phyloP scores from a whole-genome alignment of 208 protist species.

The Leishmania mexicana region DNA sequence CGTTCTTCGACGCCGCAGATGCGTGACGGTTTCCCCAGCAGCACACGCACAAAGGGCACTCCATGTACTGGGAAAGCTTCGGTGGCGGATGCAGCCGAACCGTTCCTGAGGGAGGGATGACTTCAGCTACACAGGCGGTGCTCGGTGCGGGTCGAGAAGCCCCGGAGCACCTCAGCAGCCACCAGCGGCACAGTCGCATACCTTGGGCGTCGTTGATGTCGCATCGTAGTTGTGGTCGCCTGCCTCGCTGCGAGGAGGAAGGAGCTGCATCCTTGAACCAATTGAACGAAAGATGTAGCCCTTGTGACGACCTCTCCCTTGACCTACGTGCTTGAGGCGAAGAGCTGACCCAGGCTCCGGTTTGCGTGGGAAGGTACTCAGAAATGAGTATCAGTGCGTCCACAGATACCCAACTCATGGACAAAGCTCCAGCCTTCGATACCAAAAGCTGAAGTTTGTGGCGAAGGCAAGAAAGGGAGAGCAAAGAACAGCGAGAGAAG shows the following conservation, averaged over 20 bases:
- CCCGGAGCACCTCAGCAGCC: conserved; percentile 21
- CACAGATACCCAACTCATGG: conserved; percentile 1
- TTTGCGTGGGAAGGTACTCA: conserved; percentile 12
- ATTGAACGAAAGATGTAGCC: conserved; percentile 18
- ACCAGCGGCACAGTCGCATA: conserved; percentile 27
- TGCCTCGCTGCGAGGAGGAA: background rate
- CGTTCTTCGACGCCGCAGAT: conserved; percentile 11
- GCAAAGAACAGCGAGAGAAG: background rate
- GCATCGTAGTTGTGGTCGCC: conserved; percentile 14
- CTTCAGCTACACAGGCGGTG: background rate
- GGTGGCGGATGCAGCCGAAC: conserved; percentile 4
- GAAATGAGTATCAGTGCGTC: conserved; percentile 10
- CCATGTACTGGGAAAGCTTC: conserved; percentile 7
- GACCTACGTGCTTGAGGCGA: conserved; percentile 8
- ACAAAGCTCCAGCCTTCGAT: background rate
- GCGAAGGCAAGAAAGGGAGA: background rate
- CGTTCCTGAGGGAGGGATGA: background rate
- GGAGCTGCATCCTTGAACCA: background rate
- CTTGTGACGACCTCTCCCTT: conserved; percentile 13
- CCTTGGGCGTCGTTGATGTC: conserved; percentile 16
- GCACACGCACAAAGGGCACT: conserved; percentile 14
- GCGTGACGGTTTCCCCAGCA: conserved; percentile 20
- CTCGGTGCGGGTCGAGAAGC: background rate
- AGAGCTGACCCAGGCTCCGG: conserved; percentile 11
- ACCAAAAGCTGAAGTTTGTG: background rate